Conservation (phyloP, 164 flowering plant genomes). For the Nymphaea thermarum region DNA sequence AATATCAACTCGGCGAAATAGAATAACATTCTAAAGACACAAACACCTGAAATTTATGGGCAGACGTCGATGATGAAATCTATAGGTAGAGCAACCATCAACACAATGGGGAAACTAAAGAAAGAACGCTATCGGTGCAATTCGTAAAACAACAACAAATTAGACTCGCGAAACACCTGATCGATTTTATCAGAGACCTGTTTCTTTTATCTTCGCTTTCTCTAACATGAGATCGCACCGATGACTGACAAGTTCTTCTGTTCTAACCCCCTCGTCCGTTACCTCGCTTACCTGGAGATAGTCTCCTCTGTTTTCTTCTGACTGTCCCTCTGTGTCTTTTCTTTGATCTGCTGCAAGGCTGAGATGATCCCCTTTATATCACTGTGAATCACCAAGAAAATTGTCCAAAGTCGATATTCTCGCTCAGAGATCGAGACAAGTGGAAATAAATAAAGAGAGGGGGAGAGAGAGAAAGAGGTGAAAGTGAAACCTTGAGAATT, state of each 20-base stretch:
- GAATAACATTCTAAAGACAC: too few relatives aligned
- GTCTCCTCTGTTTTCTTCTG: constrained; percentile 86
- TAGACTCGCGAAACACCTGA: neutral
- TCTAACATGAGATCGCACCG: too few relatives aligned
- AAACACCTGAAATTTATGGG: too few relatives aligned
- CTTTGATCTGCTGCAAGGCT: constrained; percentile 68
- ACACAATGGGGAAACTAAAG: too few relatives aligned
- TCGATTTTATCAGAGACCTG: neutral
- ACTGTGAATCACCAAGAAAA: constrained; percentile 26
- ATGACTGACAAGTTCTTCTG: too few relatives aligned
- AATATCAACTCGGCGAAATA: too few relatives aligned
- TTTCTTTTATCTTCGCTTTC: too few relatives aligned
- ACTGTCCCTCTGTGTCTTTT: constrained; percentile 73
- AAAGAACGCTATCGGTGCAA: too few relatives aligned
- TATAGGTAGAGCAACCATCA: too few relatives aligned
- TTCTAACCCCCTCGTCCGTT: too few relatives aligned
- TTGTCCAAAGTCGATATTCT: neutral
- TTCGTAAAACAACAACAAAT: neutral
- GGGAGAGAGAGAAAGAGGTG: neutral
- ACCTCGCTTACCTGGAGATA: constrained; percentile 46
- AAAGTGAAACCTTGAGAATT: constrained; percentile 39
- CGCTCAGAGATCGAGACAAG: neutral
- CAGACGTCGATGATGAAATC: too few relatives aligned
- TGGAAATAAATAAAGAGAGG: neutral
- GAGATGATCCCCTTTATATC: constrained; percentile 75